These are phyloP conservation scores for Tardiomyces digboiensis DNA, from an alignment of 1,139 yeast genomes.

Conservation along the genomic window DNA sequence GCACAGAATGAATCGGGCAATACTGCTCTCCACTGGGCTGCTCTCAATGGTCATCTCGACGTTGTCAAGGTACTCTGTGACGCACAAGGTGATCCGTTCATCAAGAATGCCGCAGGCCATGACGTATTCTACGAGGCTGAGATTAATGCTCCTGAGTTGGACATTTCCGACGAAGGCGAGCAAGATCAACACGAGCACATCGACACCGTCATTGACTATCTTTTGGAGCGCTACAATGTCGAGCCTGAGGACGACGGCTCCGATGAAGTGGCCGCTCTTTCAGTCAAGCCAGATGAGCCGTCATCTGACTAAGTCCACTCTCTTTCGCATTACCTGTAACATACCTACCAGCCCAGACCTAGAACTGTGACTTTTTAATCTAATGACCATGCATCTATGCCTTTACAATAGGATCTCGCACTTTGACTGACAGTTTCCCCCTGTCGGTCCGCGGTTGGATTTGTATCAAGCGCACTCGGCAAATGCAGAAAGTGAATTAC, in stretches of 20 bases:
- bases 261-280: conserved; percentile 20
- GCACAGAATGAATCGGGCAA: conserved; percentile 72
- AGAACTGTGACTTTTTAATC: neutral
- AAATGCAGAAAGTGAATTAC: too few relatives aligned
- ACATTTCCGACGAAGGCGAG: conserved; percentile 30
- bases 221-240: conserved; percentile 60
- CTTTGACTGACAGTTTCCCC: too few relatives aligned
- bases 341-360: neutral
- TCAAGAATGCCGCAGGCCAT: conserved; percentile 64
- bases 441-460: too few relatives aligned
- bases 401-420: too few relatives aligned
- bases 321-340: neutral
- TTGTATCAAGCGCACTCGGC: too few relatives aligned
- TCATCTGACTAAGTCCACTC: neutral
- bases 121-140: conserved; percentile 90
- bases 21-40: conserved; percentile 95
- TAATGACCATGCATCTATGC: conserved; percentile 1
- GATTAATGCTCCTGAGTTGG: conserved; percentile 32
- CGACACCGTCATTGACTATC: conserved; percentile 41
- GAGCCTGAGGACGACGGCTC: conserved; percentile 48
- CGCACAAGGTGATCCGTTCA: conserved; percentile 72
- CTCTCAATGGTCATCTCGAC: conserved; percentile 74
- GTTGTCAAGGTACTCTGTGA: conserved; percentile 65
- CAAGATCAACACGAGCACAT: conserved; percentile 4
- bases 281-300: neutral